Percentiles rank a stretch among this genome's conserved stretches.
Evolutionary conservation across 768 basidiomycete genomes (phyloP).

Genomic region (Mycena olivaceomarginata): DNA sequence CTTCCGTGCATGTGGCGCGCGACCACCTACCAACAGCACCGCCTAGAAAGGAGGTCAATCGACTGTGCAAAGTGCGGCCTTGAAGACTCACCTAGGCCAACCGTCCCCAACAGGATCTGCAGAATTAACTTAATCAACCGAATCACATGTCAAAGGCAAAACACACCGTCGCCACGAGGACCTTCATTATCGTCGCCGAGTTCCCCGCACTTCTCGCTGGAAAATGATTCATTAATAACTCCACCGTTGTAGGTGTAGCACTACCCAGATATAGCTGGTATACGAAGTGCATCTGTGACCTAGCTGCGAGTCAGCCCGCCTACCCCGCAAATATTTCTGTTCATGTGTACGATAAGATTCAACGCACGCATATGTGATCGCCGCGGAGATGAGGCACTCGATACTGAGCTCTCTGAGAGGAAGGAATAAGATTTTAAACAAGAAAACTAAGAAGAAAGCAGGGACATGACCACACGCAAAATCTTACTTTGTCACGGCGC

Average conservation of each 20-base stretch:
- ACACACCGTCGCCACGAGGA: not conserved
- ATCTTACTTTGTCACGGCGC: conserved; percentile 58
- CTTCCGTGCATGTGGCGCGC: not conserved
- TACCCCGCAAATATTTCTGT: not conserved
- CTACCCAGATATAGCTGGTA: conserved; percentile 61
- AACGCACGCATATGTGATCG: conserved; percentile 64
- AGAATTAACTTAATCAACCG: not conserved
- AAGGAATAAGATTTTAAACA: not conserved
- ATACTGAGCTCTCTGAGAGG: conserved; percentile 57
- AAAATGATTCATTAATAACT: not conserved
- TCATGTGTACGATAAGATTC: not conserved
- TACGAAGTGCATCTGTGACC: conserved; percentile 67
- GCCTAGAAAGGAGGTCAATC: not conserved
- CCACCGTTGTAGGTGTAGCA: not conserved
- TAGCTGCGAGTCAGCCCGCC: conserved; percentile 45
- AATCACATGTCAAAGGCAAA: conserved; percentile 1
- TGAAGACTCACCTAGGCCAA: not conserved
- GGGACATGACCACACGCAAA: not conserved
- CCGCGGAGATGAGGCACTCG: conserved; percentile 65
- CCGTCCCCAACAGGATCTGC: not conserved
- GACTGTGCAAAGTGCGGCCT: not conserved
- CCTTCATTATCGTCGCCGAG: not conserved
- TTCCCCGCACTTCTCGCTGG: not conserved
- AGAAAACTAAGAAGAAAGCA: conserved; percentile 25
- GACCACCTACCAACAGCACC: not conserved